Evolutionary conservation across 495 filamentous ascomycete genomes (phyloP), one percentile per base, ranked within the genome.

Genomic region (Aspergillus heteromorphus): DNA sequence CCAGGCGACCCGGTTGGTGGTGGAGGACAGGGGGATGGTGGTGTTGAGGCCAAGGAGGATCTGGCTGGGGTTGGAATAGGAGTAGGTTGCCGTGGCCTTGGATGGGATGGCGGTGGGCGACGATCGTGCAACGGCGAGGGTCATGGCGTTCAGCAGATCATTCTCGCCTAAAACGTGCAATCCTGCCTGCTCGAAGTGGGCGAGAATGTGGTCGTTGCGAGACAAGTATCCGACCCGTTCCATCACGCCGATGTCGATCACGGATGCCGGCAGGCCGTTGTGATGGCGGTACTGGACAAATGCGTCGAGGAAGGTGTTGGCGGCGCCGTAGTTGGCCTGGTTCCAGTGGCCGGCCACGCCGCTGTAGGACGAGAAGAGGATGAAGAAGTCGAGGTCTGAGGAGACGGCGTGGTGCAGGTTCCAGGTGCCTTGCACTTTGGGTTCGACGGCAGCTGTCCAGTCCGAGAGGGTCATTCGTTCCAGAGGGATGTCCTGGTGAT

Each of bases 361-460:
- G 21, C 60, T 62, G 6, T 70, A 52, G 6, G 72, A 75, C 23
- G 68, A 70, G 38, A 72, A 65, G 31, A 79, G 59, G 45, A 76
- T 49, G 62, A 82, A 81, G 63, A 81, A 82, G 58, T 77, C 74
- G 4, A 78, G 62, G 0, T 18, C 17, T 1, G 21, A 16, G 7
- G 0, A 29, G 6, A 82, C 68, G 5, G 69, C 65, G 30, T 79
- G 64, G 63, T 87, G 83, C 40, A 87, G 75, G 60, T 85, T 79
- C 72, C 67, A 74, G 0, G 76, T 70, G 0, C 79, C 79, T 4
- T 68, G 25, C 3, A 75, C 69, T 61, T 81, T 82, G 43, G 76
- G 70, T 1, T 53, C 51, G 0, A 73, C 55, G 0, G 67, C 63
- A 0, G 52, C 55, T 0, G 56, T 62, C 67, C 73, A 78, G 20